Evolutionary conservation across 2,329 filamentous ascomycete genomes (phyloP).

Genomic region (Fusarium keratoplasticum): DNA sequence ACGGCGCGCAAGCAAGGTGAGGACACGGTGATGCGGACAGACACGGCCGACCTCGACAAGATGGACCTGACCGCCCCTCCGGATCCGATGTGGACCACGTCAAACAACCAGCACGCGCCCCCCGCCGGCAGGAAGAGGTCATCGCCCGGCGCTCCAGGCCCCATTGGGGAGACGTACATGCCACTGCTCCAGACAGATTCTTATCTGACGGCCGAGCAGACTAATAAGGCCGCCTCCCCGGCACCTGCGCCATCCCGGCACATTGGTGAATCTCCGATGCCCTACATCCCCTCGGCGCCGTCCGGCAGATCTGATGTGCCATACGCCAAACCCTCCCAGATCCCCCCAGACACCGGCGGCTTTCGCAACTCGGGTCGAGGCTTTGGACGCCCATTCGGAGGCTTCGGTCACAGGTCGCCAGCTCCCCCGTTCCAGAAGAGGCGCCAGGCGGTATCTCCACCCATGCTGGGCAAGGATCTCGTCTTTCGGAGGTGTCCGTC

Average conservation of each 20-base stretch:
- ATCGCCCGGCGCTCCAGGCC: constrained; percentile 41
- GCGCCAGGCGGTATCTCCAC: constrained; percentile 73
- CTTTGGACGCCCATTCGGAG: constrained; percentile 59
- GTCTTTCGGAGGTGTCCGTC: constrained; percentile 84
- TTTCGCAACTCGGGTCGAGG: constrained; percentile 52
- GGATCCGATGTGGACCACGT: constrained; percentile 57
- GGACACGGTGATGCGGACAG: constrained; percentile 49
- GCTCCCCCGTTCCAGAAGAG: constrained; percentile 56
- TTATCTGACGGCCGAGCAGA: constrained; percentile 33
- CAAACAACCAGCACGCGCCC: constrained; percentile 43
- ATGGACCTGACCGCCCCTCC: constrained; percentile 56
- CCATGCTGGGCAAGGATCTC: constrained; percentile 88
- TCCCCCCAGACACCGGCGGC: constrained; percentile 54
- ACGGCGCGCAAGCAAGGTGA: constrained; percentile 25
- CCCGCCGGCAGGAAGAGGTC: constrained; percentile 42
- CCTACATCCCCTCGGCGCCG: constrained; percentile 38
- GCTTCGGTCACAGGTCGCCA: constrained; percentile 50
- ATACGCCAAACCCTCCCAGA: constrained; percentile 47
- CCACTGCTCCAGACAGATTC: constrained; percentile 40
- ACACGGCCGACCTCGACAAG: constrained; percentile 55
- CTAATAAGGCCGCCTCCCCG: constrained; percentile 33
- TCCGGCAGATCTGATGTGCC: constrained; percentile 34
- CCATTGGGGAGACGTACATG: constrained; percentile 44
- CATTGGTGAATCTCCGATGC: constrained; percentile 43
- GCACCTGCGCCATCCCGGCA: constrained; percentile 34